phyloP scores from a whole-genome alignment of 2,329 filamentous ascomycete genomes.

The Canariomyces notabilis region DNA sequence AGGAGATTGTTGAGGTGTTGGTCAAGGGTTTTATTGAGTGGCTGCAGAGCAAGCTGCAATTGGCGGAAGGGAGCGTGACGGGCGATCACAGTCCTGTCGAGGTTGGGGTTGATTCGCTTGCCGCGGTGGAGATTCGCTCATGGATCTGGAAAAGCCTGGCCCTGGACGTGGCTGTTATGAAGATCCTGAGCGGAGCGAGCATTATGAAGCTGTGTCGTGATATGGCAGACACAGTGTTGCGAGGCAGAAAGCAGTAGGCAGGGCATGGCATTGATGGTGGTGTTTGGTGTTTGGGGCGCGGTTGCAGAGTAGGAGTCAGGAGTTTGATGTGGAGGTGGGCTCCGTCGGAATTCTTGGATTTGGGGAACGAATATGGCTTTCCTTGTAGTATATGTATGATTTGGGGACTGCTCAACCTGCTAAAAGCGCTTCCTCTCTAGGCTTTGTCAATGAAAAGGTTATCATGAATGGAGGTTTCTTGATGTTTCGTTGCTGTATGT shows the following conservation, averaged over 20 bases:
- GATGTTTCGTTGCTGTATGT: too few species aligned
- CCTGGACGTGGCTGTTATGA: slow-evolving; percentile 42
- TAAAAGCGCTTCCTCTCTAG: too few species aligned
- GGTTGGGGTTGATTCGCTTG: slow-evolving; percentile 39
- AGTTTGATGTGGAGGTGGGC: too few species aligned
- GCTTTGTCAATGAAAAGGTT: too few species aligned
- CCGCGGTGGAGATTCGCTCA: slow-evolving; percentile 38
- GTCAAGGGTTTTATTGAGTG: slow-evolving; percentile 26
- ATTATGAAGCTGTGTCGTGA: slow-evolving; percentile 22
- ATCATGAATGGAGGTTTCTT: too few species aligned
- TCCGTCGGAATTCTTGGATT: too few species aligned
- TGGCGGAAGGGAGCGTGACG: slow-evolving; percentile 28
- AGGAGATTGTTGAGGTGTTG: slow-evolving; percentile 27
- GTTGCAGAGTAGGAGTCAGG: too few species aligned
- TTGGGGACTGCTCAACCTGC: too few species aligned
- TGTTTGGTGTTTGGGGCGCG: too few species aligned
- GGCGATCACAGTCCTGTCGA: slow-evolving; percentile 32
- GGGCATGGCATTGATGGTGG: not conserved
- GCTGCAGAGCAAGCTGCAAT: slow-evolving; percentile 31
- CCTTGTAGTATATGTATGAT: too few species aligned
- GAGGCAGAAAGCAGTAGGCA: not conserved
- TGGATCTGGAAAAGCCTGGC: slow-evolving; percentile 42
- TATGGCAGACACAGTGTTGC: slow-evolving; percentile 12
- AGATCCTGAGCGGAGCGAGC: slow-evolving; percentile 35
- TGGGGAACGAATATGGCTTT: too few species aligned